These are phyloP conservation scores for Heliocybe sulcata DNA, from an alignment of 1,284 basidiomycete species.

Conservation along the genomic window DNA sequence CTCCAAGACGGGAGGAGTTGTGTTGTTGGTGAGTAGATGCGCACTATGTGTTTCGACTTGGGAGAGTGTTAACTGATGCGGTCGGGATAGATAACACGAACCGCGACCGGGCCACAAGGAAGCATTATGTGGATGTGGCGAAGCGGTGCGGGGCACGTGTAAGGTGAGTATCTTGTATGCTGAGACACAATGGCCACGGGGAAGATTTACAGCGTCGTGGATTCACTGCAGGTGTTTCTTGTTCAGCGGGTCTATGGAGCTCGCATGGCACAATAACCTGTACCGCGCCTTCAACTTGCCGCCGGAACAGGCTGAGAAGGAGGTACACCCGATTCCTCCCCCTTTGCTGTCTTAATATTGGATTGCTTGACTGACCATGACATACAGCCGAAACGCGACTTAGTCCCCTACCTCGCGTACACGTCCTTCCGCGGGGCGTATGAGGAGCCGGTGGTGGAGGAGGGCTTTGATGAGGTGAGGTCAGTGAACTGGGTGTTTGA, in stretches of 20 bases:
- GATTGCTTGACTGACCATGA: not conserved
- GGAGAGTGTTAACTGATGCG: too few relatives aligned
- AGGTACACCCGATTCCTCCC: constrained; percentile 13
- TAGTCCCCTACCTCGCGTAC: constrained; percentile 65
- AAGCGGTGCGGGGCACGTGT: constrained; percentile 45
- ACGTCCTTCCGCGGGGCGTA: constrained; percentile 50
- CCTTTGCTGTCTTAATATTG: not conserved
- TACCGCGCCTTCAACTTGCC: constrained; percentile 69
- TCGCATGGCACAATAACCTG: constrained; percentile 88
- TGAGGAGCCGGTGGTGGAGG: constrained; percentile 56
- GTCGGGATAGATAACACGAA: constrained; percentile 83
- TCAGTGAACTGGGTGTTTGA: constrained; percentile 76
- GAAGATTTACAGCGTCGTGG: too few relatives aligned
- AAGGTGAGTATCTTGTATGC: constrained; percentile 32
- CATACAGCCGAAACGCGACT: constrained; percentile 37
- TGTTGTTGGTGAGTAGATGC: constrained; percentile 67
- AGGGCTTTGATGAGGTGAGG: constrained; percentile 75
- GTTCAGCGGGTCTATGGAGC: constrained; percentile 65
- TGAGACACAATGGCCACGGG: too few relatives aligned
- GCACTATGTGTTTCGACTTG: too few relatives aligned
- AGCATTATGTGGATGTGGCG: constrained; percentile 63
- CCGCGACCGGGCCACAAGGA: constrained; percentile 61
- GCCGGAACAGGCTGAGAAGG: constrained; percentile 11
- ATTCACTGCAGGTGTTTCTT: constrained; percentile 50
- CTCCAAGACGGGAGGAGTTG: constrained; percentile 56